Evolutionary conservation across 2,329 filamentous ascomycete species (phyloP).

Genomic region (Aspergillus brunneoviolaceus): DNA sequence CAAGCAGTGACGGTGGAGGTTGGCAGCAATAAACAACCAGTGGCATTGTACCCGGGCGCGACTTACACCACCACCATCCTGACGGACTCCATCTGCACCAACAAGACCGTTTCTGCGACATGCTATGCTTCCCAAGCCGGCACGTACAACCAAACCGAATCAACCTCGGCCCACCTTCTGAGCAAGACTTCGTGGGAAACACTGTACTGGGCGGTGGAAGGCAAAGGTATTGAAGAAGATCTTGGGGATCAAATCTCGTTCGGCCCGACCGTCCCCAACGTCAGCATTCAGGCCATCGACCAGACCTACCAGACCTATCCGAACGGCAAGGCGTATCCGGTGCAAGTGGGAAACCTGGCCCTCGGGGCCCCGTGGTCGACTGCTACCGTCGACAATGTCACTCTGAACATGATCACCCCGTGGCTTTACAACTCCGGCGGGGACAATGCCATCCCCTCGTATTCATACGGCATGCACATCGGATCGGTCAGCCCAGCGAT

Average conservation of each 20-base stretch:
- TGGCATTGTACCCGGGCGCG: conserved; percentile 22
- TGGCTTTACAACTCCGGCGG: conserved; percentile 18
- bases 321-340: conserved; percentile 19
- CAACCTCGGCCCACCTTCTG: conserved; percentile 10
- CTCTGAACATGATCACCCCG: conserved; percentile 16
- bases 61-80: conserved; percentile 18
- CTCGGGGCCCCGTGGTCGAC: conserved; percentile 16
- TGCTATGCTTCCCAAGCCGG: conserved; percentile 19
- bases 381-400: not conserved
- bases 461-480: conserved; percentile 47
- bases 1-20: conserved; percentile 22
- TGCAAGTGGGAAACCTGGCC: conserved; percentile 21
- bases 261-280: conserved; percentile 16
- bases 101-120: conserved; percentile 12
- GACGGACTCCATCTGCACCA: conserved; percentile 17
- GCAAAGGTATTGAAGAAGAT: conserved; percentile 9
- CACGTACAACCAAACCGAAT: conserved; percentile 14
- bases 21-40: conserved; percentile 16
- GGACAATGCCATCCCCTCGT: conserved; percentile 32
- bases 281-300: conserved; percentile 19
- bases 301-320: conserved; percentile 24
- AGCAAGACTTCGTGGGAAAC: conserved; percentile 13
- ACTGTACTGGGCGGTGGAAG: conserved; percentile 16
- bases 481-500: conserved; percentile 37
- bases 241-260: conserved; percentile 14